Percentiles rank a stretch among this genome's conserved stretches.
Evolutionary conservation across 2,329 filamentous ascomycete species (phyloP).

Genomic region (Fusarium sp.): DNA sequence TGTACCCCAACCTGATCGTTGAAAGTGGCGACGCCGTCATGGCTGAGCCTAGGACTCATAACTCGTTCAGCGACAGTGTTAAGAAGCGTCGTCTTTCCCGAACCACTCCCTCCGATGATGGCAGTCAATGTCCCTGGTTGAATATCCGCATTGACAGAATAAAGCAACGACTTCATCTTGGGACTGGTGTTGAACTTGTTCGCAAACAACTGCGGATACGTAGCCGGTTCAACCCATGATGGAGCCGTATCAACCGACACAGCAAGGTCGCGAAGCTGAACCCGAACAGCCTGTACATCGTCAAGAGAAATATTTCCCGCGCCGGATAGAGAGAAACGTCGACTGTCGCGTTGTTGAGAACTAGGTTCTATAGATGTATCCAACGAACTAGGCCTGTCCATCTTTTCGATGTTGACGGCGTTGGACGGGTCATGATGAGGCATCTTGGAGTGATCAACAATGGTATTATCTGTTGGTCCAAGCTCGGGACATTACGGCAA

Average conservation of each 20-base stretch:
- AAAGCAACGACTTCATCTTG: conserved; percentile 66
- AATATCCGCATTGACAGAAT: conserved; percentile 73
- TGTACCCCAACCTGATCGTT: conserved; percentile 68
- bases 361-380: conserved; percentile 46
- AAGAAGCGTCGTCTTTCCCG: conserved; percentile 78
- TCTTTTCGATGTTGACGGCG: conserved; percentile 47
- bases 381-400: conserved; percentile 50
- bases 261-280: conserved; percentile 65
- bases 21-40: conserved; percentile 70
- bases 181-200: conserved; percentile 53
- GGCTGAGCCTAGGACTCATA: conserved; percentile 63
- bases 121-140: conserved; percentile 76
- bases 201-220: conserved; percentile 57
- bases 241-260: conserved; percentile 71
- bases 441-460: conserved; percentile 14
- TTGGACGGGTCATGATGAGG: conserved; percentile 21
- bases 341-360: conserved; percentile 17
- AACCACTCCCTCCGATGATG: conserved; percentile 80
- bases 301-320: conserved; percentile 57
- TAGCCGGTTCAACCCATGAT: conserved; percentile 62
- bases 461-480: conserved; percentile 29
- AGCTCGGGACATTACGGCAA: conserved; percentile 26
- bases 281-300: conserved; percentile 67
- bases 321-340: conserved; percentile 48
- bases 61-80: conserved; percentile 80